A percentile compares a stretch with the other conserved stretches of the same genome.
phyloP scores from a whole-genome alignment of 208 protist species.

The Lotmaria passim region DNA sequence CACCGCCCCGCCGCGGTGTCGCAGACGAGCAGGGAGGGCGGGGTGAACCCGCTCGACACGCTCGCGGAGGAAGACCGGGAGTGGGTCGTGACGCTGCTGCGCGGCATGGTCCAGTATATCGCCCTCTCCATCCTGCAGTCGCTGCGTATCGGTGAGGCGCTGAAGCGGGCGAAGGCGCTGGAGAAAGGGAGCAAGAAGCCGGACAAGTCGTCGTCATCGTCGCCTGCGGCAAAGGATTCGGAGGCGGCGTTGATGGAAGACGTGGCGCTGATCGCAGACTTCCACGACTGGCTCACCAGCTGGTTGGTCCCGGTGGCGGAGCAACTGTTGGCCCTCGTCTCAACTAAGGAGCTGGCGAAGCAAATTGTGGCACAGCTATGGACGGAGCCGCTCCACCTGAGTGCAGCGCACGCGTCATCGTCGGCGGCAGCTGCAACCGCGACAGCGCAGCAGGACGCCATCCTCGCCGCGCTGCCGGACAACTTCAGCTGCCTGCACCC shows the following conservation, averaged over 20 bases:
- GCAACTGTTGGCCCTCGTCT: constrained; percentile 22
- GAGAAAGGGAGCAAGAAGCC: not conserved
- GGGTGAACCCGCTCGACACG: constrained; percentile 17
- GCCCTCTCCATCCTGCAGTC: constrained; percentile 42
- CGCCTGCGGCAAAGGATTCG: constrained; percentile 4
- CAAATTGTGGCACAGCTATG: constrained; percentile 33
- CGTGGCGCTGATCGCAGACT: constrained; percentile 16
- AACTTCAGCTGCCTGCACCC: constrained; percentile 45
- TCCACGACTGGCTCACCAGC: constrained; percentile 34
- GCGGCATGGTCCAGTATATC: constrained; percentile 51
- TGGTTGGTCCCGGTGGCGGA: constrained; percentile 25
- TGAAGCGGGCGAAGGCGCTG: constrained; percentile 10
- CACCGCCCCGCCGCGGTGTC: constrained; percentile 41
- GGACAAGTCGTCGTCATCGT: not conserved
- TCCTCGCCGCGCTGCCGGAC: constrained; percentile 25
- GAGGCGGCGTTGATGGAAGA: constrained; percentile 27
- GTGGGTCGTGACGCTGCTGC: constrained; percentile 54
- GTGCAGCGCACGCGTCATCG: not conserved
- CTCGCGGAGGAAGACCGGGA: constrained; percentile 26
- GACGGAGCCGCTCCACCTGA: constrained; percentile 28
- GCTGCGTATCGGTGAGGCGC: constrained; percentile 8
- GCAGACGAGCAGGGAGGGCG: not conserved
- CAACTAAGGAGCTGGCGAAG: constrained; percentile 37
- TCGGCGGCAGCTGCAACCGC: not conserved
- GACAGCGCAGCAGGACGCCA: constrained; percentile 4